phyloP scores from a whole-genome alignment of 2,329 filamentous ascomycete genomes.

The Cryphonectria japonica region DNA sequence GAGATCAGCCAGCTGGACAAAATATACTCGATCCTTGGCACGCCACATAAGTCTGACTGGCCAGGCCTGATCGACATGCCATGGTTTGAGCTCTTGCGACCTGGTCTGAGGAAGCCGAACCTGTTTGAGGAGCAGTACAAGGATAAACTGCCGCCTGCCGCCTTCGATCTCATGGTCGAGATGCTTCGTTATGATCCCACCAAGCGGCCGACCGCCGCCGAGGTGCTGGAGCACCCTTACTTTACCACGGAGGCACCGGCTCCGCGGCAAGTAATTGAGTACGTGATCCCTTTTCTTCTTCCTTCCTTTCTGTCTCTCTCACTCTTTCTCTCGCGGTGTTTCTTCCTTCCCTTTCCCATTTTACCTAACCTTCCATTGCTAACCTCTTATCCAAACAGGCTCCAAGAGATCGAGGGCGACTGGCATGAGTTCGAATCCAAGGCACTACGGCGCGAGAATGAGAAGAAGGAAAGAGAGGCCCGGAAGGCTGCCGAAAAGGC shows the following conservation, averaged over 20 bases:
- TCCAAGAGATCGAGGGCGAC: slow-evolving; percentile 83
- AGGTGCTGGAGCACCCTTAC: slow-evolving; percentile 86
- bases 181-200: slow-evolving; percentile 92
- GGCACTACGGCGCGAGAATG: slow-evolving; percentile 86
- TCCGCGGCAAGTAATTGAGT: slow-evolving; percentile 80
- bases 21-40: slow-evolving; percentile 91
- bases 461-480: slow-evolving; percentile 63
- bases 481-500: slow-evolving; percentile 50
- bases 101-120: slow-evolving; percentile 71
- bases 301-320: no score
- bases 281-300: slow-evolving; percentile 45
- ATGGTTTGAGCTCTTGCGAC: slow-evolving; percentile 92
- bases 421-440: slow-evolving; percentile 99
- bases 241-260: slow-evolving; percentile 81
- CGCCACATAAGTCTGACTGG: slow-evolving; percentile 84
- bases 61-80: slow-evolving; percentile 90
- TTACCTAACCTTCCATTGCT: neutral
- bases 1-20: slow-evolving; percentile 96
- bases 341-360: no score
- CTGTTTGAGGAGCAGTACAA: slow-evolving; percentile 84
- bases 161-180: slow-evolving; percentile 77
- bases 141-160: slow-evolving; percentile 75
- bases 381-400: slow-evolving; percentile 47
- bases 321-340: no score
- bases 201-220: slow-evolving; percentile 79